A percentile compares a stretch with the other conserved stretches of the same genome.
Conservation (phyloP, 441 rosid genomes). For the Adansonia rubrostipa region DNA sequence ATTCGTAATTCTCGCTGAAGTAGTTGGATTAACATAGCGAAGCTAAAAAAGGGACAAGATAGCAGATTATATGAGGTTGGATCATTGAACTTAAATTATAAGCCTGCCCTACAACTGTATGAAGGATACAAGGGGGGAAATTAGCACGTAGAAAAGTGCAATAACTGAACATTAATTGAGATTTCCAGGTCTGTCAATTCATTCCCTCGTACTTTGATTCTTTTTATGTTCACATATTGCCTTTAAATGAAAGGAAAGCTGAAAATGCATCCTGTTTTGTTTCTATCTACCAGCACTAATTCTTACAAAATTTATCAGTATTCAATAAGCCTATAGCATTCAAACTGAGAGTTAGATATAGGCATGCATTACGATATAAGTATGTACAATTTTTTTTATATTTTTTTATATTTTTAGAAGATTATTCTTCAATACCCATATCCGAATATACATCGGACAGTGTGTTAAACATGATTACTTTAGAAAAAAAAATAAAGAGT, state of each 20-base stretch:
- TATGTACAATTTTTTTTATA: no score
- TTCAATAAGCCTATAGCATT: no score
- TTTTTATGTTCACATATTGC: background rate
- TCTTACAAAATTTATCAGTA: no score
- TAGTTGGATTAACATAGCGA: background rate
- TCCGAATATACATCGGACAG: no score
- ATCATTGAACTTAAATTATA: background rate
- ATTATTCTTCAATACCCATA: no score
- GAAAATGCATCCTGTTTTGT: background rate
- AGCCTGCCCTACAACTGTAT: background rate
- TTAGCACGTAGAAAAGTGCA: background rate
- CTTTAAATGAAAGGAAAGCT: no score
- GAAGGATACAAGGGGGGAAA: background rate
- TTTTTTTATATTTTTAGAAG: no score
- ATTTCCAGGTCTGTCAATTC: slow-evolving; percentile 25
- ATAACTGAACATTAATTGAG: background rate
- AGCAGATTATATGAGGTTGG: slow-evolving; percentile 2
- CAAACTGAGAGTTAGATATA: no score
- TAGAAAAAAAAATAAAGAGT: no score
- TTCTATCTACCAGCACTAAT: slow-evolving; percentile 14
- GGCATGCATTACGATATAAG: no score
- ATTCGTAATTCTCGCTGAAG: slow-evolving; percentile 25
- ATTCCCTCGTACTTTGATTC: background rate
- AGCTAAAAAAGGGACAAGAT: slow-evolving; percentile 11
- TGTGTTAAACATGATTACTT: no score